A percentile compares a stretch with the other conserved stretches of the same genome.
These are phyloP conservation scores for Podospora pseudoanserina DNA, from an alignment of 495 filamentous ascomycete genomes.

Conservation along the genomic window DNA sequence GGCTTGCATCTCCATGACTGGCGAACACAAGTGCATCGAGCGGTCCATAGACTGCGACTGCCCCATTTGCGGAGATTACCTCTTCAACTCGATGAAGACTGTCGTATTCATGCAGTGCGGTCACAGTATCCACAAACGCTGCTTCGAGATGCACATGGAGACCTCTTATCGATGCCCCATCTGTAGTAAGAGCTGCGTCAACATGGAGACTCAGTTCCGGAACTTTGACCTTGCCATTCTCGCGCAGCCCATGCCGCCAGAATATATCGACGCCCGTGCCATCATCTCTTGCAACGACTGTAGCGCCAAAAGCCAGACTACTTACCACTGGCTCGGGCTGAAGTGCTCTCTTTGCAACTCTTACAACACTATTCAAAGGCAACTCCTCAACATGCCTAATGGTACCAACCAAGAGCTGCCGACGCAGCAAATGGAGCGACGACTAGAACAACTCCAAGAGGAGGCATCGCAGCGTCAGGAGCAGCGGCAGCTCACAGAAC, in stretches of 20 bases:
- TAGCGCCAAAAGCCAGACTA: conserved; percentile 73
- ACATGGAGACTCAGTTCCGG: conserved; percentile 95
- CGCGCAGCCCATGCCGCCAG: conserved; percentile 83
- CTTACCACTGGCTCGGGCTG: conserved; percentile 91
- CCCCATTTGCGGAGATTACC: conserved; percentile 96
- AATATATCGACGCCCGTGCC: conserved; percentile 75
- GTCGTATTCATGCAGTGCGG: conserved; percentile 96
- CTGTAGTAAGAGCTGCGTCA: conserved; percentile 86
- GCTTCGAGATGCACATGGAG: conserved; percentile 79
- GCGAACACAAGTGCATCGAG: conserved; percentile 89
- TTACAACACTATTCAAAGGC: conserved; percentile 77
- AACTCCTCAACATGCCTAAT: conserved; percentile 45
- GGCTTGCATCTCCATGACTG: conserved; percentile 81
- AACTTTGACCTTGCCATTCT: conserved; percentile 83
- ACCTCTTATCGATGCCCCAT: conserved; percentile 91
- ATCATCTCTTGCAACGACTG: conserved; percentile 94
- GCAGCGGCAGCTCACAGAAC: not conserved
- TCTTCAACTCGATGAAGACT: conserved; percentile 86
- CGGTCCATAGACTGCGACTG: conserved; percentile 92
- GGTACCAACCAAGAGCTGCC: not conserved
- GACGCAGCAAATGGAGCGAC: not conserved
- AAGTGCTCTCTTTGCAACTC: conserved; percentile 83
- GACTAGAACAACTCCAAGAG: not conserved
- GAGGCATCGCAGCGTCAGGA: not conserved
- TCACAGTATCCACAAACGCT: conserved; percentile 88